phyloP scores from a whole-genome alignment of 768 basidiomycete species.

The Suillus variegatus region DNA sequence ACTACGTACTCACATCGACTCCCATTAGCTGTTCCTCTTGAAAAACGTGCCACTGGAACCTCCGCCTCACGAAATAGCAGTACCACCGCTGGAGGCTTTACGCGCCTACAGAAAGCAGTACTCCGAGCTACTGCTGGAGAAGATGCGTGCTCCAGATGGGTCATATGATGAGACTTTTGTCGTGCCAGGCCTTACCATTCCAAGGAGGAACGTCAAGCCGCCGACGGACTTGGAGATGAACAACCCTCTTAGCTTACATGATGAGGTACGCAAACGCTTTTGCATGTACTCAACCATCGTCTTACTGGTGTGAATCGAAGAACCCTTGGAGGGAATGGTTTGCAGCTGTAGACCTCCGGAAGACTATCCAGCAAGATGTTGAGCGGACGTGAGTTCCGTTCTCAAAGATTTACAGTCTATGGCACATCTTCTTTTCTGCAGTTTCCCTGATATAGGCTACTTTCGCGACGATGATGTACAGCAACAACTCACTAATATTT shows the following conservation, averaged over 20 bases:
- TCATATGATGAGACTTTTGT: constrained; percentile 71
- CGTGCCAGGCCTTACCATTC: constrained; percentile 49
- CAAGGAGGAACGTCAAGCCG: constrained; percentile 30
- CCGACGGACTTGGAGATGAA: constrained; percentile 61
- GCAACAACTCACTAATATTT: constrained; percentile 76
- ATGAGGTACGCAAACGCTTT: constrained; percentile 49
- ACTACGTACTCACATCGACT: constrained; percentile 22
- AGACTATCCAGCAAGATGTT: constrained; percentile 91
- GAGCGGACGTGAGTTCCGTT: constrained; percentile 80
- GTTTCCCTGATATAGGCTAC: constrained; percentile 95
- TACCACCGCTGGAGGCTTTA: constrained; percentile 43
- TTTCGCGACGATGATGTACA: constrained; percentile 80
- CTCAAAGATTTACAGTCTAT: constrained; percentile 1
- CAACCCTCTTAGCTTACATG: constrained; percentile 80
- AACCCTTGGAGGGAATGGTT: constrained; percentile 99
- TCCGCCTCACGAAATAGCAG: constrained; percentile 39
- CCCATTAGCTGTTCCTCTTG: constrained; percentile 64
- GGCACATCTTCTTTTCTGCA: constrained; percentile 31
- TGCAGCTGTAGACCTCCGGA: constrained; percentile 81
- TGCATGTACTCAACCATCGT: neutral
- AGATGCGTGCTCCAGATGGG: constrained; percentile 85
- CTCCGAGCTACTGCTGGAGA: constrained; percentile 57
- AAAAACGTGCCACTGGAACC: constrained; percentile 57
- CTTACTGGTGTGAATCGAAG: constrained; percentile 33
- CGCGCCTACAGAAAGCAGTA: constrained; percentile 57